phyloP scores from a whole-genome alignment of 2,329 filamentous ascomycete species.

The Blastomyces silverae region DNA sequence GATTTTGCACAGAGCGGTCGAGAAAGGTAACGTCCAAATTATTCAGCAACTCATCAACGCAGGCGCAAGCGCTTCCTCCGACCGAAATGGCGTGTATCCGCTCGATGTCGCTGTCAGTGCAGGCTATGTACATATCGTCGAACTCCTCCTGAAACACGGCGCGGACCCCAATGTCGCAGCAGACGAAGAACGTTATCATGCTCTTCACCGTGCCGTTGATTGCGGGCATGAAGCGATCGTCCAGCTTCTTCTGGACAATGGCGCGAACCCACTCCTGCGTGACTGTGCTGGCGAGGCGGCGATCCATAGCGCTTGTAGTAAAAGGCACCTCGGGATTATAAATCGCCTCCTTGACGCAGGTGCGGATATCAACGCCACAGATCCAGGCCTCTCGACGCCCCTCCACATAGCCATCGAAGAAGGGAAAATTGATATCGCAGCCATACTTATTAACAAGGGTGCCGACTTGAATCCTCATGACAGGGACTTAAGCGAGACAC shows the following conservation, averaged over 20 bases:
- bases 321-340: neutral
- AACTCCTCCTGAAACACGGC: neutral
- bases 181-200: neutral
- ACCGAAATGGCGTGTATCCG: neutral
- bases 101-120: neutral
- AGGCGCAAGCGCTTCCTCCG: neutral
- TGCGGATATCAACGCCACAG: neutral
- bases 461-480: neutral
- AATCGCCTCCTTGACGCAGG: neutral
- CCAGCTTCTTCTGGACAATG: neutral
- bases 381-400: neutral
- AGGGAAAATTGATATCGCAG: neutral
- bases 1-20: neutral
- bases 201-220: neutral
- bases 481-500: neutral
- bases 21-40: neutral
- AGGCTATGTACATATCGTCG: neutral
- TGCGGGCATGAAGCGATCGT: neutral
- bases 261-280: constrained; percentile 1
- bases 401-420: neutral
- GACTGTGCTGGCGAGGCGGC: neutral
- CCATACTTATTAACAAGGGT: neutral
- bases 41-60: neutral
- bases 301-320: neutral
- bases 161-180: neutral